A percentile compares a stretch with the other conserved stretches of the same genome.
These are phyloP conservation scores for Colletotrichum zoysiae DNA, from an alignment of 2,329 filamentous ascomycete species.

Conservation along the genomic window DNA sequence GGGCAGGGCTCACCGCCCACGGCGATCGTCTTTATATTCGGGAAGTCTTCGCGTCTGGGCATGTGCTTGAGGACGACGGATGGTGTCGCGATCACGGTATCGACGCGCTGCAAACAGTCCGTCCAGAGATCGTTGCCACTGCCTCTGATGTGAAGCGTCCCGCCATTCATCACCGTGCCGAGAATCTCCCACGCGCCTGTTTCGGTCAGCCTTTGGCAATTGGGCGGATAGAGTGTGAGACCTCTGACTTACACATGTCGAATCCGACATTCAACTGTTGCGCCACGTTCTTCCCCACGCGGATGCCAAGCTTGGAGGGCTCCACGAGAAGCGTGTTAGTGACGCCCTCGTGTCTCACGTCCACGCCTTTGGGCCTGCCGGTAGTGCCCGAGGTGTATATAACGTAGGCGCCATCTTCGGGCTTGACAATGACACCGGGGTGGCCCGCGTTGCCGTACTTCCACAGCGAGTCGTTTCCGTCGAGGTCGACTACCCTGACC, in stretches of 20 bases:
- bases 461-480: conserved; percentile 37
- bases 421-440: conserved; percentile 47
- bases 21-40: conserved; percentile 41
- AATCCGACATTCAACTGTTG: conserved; percentile 70
- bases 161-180: conserved; percentile 47
- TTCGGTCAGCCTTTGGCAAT: conserved; percentile 2
- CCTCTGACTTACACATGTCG: conserved; percentile 66
- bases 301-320: conserved; percentile 59
- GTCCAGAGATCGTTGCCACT: conserved; percentile 42
- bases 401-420: conserved; percentile 58
- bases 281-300: conserved; percentile 63
- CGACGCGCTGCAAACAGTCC: conserved; percentile 41
- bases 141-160: conserved; percentile 43
- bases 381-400: conserved; percentile 72
- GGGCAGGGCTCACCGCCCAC: conserved; percentile 43
- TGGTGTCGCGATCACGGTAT: conserved; percentile 43
- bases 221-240: conserved; percentile 1
- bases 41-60: conserved; percentile 38
- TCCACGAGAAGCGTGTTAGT: conserved; percentile 33
- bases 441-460: conserved; percentile 37
- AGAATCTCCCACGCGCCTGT: conserved; percentile 72
- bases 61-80: conserved; percentile 43
- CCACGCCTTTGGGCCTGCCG: conserved; percentile 69
- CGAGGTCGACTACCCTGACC: conserved; percentile 38
- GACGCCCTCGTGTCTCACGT: conserved; percentile 61